Evolutionary conservation across 2,329 filamentous ascomycete genomes (phyloP).

Genomic region (Epichloe glyceriae): DNA sequence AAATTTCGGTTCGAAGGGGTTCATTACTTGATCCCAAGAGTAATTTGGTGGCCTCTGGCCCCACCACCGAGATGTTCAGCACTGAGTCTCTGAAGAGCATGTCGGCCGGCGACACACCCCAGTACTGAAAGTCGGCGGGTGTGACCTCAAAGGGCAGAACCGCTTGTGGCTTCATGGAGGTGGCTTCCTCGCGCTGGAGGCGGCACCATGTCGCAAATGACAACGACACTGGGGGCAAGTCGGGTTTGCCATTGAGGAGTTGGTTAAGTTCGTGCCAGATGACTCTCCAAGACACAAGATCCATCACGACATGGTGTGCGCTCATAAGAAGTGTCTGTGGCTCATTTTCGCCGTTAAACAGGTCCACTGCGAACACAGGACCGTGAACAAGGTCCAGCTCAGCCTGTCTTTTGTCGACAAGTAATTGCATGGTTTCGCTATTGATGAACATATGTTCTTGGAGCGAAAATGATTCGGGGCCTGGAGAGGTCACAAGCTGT

Average conservation of each 20-base stretch:
- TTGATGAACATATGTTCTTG: background rate
- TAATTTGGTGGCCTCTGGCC: background rate
- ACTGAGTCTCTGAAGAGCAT: too few species aligned
- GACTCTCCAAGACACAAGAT: constrained; percentile 38
- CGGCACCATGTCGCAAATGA: constrained; percentile 25
- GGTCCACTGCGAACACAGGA: background rate
- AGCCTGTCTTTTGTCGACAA: background rate
- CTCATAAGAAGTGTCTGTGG: constrained; percentile 1
- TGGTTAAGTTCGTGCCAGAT: constrained; percentile 9
- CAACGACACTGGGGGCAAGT: constrained; percentile 2
- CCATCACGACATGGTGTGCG: constrained; percentile 15
- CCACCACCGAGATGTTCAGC: constrained; percentile 5
- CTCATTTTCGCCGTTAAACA: background rate
- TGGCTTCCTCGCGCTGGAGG: constrained; percentile 10
- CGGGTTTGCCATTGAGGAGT: constrained; percentile 4
- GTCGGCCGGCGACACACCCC: constrained; percentile 6
- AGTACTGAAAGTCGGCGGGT: constrained; percentile 10
- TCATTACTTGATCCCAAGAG: constrained; percentile 16
- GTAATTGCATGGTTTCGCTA: background rate
- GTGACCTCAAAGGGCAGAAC: constrained; percentile 4
- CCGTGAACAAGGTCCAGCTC: background rate
- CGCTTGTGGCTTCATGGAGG: background rate
- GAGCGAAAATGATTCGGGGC: background rate
- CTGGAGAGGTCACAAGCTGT: constrained; percentile 10
- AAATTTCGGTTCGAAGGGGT: constrained; percentile 20